Evolutionary conservation across 306 rosid species (phyloP).

Genomic region (Fagus crenata): DNA sequence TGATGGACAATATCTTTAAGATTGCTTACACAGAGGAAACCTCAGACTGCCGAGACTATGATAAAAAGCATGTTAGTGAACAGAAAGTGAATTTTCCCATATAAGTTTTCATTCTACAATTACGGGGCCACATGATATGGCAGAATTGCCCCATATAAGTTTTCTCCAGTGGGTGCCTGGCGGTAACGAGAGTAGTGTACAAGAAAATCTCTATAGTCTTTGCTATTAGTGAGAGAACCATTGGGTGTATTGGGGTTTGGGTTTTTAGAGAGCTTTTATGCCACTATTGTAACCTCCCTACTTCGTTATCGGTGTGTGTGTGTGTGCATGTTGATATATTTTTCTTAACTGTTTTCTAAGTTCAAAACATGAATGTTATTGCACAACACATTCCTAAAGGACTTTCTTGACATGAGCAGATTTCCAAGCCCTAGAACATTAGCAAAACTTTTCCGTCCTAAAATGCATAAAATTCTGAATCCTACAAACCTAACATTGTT

Average conservation of each 20-base stretch:
- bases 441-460: background rate
- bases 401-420: background rate
- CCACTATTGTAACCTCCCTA: too few species aligned
- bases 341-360: too few species aligned
- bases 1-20: conserved; percentile 7
- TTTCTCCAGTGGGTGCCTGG: too few species aligned
- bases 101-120: background rate
- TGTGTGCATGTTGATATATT: too few species aligned
- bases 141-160: too few species aligned
- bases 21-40: background rate
- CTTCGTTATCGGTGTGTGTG: too few species aligned
- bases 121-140: background rate
- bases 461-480: background rate
- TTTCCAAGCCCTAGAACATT: background rate
- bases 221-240: too few species aligned
- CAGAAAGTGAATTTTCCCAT: background rate
- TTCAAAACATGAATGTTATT: too few species aligned
- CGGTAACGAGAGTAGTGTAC: too few species aligned
- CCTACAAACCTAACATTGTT: background rate
- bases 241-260: too few species aligned
- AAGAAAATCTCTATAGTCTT: too few species aligned
- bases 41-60: background rate
- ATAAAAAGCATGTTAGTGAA: background rate
- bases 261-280: too few species aligned
- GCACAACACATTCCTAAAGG: background rate